These are phyloP conservation scores for Sutorius eximius DNA, from an alignment of 1,284 basidiomycete species.

Conservation along the genomic window DNA sequence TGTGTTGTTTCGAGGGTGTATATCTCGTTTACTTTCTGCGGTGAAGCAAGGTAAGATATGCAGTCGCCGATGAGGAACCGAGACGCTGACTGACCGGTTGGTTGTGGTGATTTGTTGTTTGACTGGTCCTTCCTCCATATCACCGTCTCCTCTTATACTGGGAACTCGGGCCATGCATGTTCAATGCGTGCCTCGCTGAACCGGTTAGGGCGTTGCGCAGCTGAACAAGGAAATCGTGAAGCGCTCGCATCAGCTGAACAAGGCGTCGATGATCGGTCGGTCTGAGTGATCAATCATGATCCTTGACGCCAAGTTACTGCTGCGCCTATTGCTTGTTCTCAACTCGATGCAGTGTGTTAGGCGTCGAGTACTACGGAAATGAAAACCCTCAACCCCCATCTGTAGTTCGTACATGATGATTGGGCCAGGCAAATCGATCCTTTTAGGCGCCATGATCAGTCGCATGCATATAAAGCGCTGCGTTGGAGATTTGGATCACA, in stretches of 20 bases:
- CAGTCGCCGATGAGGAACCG: neutral
- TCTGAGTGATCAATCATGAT: neutral
- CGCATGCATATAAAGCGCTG: neutral
- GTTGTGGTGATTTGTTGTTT: neutral
- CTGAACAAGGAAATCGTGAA: neutral
- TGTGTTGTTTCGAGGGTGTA: neutral
- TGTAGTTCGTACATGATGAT: neutral
- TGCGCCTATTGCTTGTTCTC: slow-evolving; percentile 7
- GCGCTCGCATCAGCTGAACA: neutral
- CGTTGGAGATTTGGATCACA: neutral
- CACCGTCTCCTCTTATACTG: slow-evolving; percentile 13
- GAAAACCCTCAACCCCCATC: slow-evolving; percentile 13
- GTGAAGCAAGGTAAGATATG: slow-evolving; percentile 2
- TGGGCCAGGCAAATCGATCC: too few relatives aligned
- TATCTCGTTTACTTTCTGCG: slow-evolving; percentile 5
- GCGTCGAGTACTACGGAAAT: slow-evolving; percentile 1
- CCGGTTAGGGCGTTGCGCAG: neutral
- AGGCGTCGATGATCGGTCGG: neutral
- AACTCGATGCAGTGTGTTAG: neutral
- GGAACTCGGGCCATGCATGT: neutral
- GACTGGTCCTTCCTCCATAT: slow-evolving; percentile 1
- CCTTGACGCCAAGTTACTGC: neutral
- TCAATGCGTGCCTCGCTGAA: neutral
- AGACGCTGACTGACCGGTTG: slow-evolving; percentile 13
- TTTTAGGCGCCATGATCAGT: neutral